Conservation (phyloP, 177 flowering plant genomes). For the Vitis hybrid region DNA sequence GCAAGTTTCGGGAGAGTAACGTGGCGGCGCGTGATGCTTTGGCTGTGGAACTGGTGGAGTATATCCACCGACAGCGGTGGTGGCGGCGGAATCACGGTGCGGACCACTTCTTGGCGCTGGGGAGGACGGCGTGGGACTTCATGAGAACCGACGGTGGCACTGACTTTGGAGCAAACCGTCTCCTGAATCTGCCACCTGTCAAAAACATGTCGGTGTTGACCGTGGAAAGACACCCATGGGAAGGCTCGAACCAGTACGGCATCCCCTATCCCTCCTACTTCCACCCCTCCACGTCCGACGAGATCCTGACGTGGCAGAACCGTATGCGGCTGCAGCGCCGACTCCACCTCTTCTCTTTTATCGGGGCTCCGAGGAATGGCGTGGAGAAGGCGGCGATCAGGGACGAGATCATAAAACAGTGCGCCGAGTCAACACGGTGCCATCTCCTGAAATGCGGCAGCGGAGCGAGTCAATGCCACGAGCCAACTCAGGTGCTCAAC, state of each 20-base stretch:
- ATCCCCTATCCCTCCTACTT: conserved; percentile 68
- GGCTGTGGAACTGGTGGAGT: conserved; percentile 35
- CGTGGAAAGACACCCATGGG: conserved; percentile 61
- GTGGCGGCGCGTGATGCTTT: conserved; percentile 37
- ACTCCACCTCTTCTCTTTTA: conserved; percentile 50
- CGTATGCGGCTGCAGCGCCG: conserved; percentile 21
- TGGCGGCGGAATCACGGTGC: conserved; percentile 40
- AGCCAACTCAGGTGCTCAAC: conserved; percentile 32
- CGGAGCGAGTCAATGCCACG: conserved; percentile 40
- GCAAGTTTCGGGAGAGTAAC: conserved; percentile 56
- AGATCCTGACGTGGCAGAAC: conserved; percentile 51
- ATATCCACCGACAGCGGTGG: conserved; percentile 29
- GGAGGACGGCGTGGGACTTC: conserved; percentile 70
- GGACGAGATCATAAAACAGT: conserved; percentile 45
- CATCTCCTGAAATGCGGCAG: conserved; percentile 28
- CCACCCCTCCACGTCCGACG: conserved; percentile 40
- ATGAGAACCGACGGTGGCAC: conserved; percentile 30
- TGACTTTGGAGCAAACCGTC: conserved; percentile 48
- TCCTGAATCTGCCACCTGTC: conserved; percentile 42
- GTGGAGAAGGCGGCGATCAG: conserved; percentile 51
- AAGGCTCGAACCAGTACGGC: conserved; percentile 46
- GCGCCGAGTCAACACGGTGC: conserved; percentile 44
- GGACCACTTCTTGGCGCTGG: conserved; percentile 61
- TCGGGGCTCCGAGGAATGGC: conserved; percentile 49
- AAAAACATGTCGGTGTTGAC: conserved; percentile 62